Evolutionary conservation across 495 filamentous ascomycete genomes (phyloP).

Genomic region (Corynascus novoguineensis): DNA sequence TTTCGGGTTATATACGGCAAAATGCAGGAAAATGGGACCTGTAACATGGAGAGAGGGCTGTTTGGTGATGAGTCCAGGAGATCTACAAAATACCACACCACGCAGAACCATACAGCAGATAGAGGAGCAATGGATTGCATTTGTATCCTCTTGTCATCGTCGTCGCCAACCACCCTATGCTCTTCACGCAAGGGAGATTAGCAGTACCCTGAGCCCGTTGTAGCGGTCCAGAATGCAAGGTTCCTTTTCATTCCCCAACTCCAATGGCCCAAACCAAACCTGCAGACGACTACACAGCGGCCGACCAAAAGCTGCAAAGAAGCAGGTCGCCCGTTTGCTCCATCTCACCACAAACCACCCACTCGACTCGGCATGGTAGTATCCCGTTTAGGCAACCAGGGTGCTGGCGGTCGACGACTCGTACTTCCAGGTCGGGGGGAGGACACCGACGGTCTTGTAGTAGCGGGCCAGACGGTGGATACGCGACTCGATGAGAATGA

Average conservation of each 20-base stretch:
- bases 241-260: conserved; percentile 36
- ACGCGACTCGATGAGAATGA: conserved; percentile 98
- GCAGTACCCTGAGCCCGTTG: conserved; percentile 11
- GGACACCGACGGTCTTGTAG: conserved; percentile 98
- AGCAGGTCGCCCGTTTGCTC: conserved; percentile 2
- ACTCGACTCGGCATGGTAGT: conserved; percentile 12
- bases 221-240: conserved; percentile 28
- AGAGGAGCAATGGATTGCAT: conserved; percentile 12
- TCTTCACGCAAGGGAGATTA: conserved; percentile 8
- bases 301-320: conserved; percentile 21
- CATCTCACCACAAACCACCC: conserved; percentile 12
- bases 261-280: conserved; percentile 19
- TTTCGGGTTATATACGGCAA: neutral
- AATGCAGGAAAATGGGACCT: neutral
- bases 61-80: neutral
- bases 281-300: conserved; percentile 10
- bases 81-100: neutral
- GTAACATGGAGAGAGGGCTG: neutral
- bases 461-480: conserved; percentile 93
- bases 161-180: conserved; percentile 9
- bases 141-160: conserved; percentile 6
- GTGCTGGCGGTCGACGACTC: conserved; percentile 64
- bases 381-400: conserved; percentile 54
- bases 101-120: neutral
- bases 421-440: conserved; percentile 98